Conservation (phyloP, 73 alveolate species). For the Paramecium bursaria region DNA sequence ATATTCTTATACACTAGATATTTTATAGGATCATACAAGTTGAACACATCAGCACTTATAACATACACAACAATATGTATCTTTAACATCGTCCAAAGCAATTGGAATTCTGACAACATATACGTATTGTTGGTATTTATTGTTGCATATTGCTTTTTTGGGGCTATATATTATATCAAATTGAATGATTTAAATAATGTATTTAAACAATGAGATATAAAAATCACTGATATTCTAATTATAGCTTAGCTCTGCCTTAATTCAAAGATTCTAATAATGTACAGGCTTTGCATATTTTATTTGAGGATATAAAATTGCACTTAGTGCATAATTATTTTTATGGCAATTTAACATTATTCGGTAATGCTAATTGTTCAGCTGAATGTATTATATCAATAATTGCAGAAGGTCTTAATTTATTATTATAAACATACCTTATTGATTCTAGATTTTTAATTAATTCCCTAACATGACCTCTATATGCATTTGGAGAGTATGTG, state of each 20-base stretch:
- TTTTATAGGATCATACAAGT: slow-evolving; percentile 42
- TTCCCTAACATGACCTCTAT: slow-evolving; percentile 97
- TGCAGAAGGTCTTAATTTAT: slow-evolving; percentile 83
- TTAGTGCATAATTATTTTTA: slow-evolving; percentile 79
- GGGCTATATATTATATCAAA: too few species aligned
- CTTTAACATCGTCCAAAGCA: slow-evolving; percentile 2
- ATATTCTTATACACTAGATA: slow-evolving; percentile 22
- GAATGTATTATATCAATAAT: slow-evolving; percentile 95
- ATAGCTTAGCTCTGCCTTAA: slow-evolving; percentile 67
- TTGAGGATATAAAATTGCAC: slow-evolving; percentile 90
- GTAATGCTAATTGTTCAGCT: slow-evolving; percentile 83
- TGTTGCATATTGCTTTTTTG: too few species aligned
- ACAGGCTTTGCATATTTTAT: slow-evolving; percentile 97
- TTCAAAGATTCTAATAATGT: slow-evolving; percentile 88
- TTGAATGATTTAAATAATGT: too few species aligned
- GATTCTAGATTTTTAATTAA: slow-evolving; percentile 85
- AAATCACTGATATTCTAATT: slow-evolving; percentile 14
- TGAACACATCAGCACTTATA: slow-evolving; percentile 1
- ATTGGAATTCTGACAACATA: slow-evolving; percentile 34
- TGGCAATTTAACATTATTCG: slow-evolving; percentile 78
- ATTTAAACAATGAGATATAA: too few species aligned
- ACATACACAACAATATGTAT: slow-evolving; percentile 2
- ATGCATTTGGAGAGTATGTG: slow-evolving; percentile 96
- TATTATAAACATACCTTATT: slow-evolving; percentile 54
- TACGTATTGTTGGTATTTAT: too few species aligned